Conservation (phyloP, 2,329 filamentous ascomycete genomes). For the Gnomoniopsis sp. region DNA sequence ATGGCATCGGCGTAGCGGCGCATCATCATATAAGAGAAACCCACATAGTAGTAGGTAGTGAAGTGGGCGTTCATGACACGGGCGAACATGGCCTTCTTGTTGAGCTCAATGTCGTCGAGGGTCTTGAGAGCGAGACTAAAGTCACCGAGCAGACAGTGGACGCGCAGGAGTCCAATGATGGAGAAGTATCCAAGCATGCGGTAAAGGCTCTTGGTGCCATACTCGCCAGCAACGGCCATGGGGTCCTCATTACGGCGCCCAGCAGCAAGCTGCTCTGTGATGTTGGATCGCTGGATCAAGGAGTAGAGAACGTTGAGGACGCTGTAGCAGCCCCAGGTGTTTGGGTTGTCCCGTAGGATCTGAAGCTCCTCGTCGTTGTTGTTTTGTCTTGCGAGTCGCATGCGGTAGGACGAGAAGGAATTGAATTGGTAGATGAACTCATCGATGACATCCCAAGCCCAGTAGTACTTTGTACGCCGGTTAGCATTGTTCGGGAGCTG, state of each 20-base stretch:
- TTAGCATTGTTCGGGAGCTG: constrained; percentile 9
- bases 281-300: constrained; percentile 96
- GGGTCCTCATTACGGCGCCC: constrained; percentile 94
- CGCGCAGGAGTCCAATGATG: constrained; percentile 92
- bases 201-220: constrained; percentile 91
- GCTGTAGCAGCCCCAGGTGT: constrained; percentile 99
- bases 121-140: constrained; percentile 98
- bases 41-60: constrained; percentile 99
- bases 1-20: constrained; percentile 98
- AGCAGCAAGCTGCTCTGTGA: constrained; percentile 92
- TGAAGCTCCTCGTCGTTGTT: constrained; percentile 89
- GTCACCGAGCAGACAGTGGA: constrained; percentile 94
- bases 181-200: constrained; percentile 99
- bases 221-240: constrained; percentile 84
- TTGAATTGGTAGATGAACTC: constrained; percentile 99
- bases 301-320: constrained; percentile 99
- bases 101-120: constrained; percentile 97
- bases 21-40: constrained; percentile 99
- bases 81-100: constrained; percentile 99
- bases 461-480: constrained; percentile 72
- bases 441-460: constrained; percentile 99
- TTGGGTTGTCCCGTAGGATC: constrained; percentile 91
- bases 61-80: constrained; percentile 99
- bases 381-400: constrained; percentile 78
- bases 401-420: constrained; percentile 96